A percentile compares a stretch with the other conserved stretches of the same genome.
phyloP scores from a whole-genome alignment of 1,139 yeast species.

The Zhuliangozyma blackwelliae region DNA sequence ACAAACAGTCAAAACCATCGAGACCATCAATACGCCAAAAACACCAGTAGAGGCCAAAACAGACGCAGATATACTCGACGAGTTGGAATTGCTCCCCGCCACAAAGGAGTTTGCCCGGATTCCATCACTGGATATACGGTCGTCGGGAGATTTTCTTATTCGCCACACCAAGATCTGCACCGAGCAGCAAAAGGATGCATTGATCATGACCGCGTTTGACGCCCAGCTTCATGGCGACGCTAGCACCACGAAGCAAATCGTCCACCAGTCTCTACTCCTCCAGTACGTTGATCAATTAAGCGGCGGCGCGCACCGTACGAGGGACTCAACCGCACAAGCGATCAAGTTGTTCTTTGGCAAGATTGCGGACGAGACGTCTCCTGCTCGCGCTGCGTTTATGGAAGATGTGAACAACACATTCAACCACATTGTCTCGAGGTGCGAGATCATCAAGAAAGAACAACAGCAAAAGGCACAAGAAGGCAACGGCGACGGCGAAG shows the following conservation, averaged over 20 bases:
- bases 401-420: slow-evolving; percentile 72
- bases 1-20: slow-evolving; percentile 21
- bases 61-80: slow-evolving; percentile 29
- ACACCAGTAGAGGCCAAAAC: slow-evolving; percentile 12
- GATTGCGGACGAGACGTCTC: slow-evolving; percentile 49
- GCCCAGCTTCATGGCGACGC: slow-evolving; percentile 62
- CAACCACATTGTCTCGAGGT: slow-evolving; percentile 69
- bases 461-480: slow-evolving; percentile 32
- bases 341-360: slow-evolving; percentile 68
- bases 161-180: slow-evolving; percentile 66
- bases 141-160: slow-evolving; percentile 50
- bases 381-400: slow-evolving; percentile 62
- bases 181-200: slow-evolving; percentile 86
- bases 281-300: slow-evolving; percentile 73
- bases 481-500: slow-evolving; percentile 35
- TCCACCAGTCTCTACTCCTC: slow-evolving; percentile 75
- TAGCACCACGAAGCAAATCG: slow-evolving; percentile 51
- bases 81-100: slow-evolving; percentile 44
- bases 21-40: slow-evolving; percentile 24
- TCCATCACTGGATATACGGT: slow-evolving; percentile 40
- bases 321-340: slow-evolving; percentile 44
- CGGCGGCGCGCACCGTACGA: slow-evolving; percentile 23
- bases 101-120: slow-evolving; percentile 65
- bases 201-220: slow-evolving; percentile 91
- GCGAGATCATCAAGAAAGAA: slow-evolving; percentile 57